Conservation (phyloP, 495 filamentous ascomycete genomes). For the Xylaria bambusicola region DNA sequence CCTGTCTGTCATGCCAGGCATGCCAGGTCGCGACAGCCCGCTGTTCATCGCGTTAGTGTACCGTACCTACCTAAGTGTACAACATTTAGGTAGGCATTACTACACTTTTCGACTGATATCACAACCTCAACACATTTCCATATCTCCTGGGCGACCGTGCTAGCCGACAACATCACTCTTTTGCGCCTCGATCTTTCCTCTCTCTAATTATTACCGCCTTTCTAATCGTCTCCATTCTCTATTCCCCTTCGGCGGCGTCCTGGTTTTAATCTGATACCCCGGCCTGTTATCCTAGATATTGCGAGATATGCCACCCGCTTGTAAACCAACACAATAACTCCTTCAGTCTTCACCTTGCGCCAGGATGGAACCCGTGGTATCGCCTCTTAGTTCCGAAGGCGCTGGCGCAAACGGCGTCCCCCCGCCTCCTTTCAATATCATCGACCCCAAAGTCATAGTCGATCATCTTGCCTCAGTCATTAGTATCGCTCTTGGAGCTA, state of each 20-base stretch:
- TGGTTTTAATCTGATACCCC: conserved; percentile 22
- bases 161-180: conserved; percentile 3
- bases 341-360: conserved; percentile 20
- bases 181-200: conserved; percentile 17
- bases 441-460: conserved; percentile 61
- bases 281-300: conserved; percentile 19
- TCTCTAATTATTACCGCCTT: conserved; percentile 24
- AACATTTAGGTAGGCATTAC: no score
- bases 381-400: conserved; percentile 42
- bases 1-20: neutral
- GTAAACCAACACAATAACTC: conserved; percentile 24
- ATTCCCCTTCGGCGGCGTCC: conserved; percentile 20
- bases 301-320: conserved; percentile 26
- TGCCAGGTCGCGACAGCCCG: conserved; percentile 18
- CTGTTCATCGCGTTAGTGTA: conserved; percentile 17
- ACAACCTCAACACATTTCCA: neutral
- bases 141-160: conserved; percentile 4
- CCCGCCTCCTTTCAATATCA: conserved; percentile 44
- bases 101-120: no score
- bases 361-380: conserved; percentile 51
- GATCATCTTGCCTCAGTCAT: conserved; percentile 79
- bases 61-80: no score
- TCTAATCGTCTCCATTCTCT: no score
- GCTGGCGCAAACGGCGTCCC: conserved; percentile 46
- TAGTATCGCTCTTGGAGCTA: conserved; percentile 82